Conservation (phyloP, 208 protist genomes). For the Leishmania arabica region DNA sequence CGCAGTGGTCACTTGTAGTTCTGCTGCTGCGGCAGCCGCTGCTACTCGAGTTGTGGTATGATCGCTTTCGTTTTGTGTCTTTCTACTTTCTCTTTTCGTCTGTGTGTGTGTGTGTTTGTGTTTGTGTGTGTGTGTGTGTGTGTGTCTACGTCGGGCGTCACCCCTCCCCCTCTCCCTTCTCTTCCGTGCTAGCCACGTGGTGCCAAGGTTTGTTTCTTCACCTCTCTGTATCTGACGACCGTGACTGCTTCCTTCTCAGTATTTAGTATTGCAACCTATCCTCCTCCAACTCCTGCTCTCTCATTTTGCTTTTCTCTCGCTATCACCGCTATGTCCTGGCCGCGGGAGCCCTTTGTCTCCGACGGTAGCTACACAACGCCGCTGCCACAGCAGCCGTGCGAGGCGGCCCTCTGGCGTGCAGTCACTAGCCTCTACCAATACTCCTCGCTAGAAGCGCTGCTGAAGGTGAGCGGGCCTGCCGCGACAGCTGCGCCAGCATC, state of each 20-base stretch:
- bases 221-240: neutral
- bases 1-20: neutral
- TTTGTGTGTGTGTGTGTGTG: neutral
- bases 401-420: constrained; percentile 37
- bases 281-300: neutral
- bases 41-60: neutral
- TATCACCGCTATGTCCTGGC: constrained; percentile 16
- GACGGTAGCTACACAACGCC: constrained; percentile 39
- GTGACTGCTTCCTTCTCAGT: neutral
- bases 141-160: neutral
- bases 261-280: neutral
- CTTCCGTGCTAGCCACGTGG: neutral
- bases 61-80: neutral
- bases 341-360: constrained; percentile 24
- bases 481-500: neutral
- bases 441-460: constrained; percentile 9
- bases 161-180: neutral
- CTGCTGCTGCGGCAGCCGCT: neutral
- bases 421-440: constrained; percentile 30
- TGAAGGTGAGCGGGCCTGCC: constrained; percentile 5
- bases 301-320: neutral
- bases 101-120: neutral
- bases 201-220: neutral
- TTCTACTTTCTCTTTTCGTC: neutral
- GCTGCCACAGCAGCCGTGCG: constrained; percentile 28